Evolutionary conservation across 129 eudicot species (phyloP).

Genomic region (Rutidosis leptorrhynchoides): DNA sequence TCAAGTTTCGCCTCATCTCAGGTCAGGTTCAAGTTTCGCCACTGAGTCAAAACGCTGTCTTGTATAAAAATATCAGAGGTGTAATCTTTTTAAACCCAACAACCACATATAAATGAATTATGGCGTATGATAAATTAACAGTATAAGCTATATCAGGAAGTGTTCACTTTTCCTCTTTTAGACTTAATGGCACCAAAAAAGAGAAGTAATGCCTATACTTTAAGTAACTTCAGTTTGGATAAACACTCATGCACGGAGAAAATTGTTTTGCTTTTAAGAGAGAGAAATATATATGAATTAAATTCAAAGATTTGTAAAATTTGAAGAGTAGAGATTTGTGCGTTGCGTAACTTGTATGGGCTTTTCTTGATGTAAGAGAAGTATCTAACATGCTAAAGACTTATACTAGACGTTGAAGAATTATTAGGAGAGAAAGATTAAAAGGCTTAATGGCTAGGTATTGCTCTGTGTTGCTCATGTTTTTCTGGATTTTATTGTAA

Average conservation of each 20-base stretch:
- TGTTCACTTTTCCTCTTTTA: constrained; percentile 11
- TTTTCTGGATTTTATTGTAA: background rate
- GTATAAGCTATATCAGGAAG: constrained; percentile 1
- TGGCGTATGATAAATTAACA: background rate
- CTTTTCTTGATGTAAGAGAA: background rate
- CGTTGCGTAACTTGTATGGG: background rate
- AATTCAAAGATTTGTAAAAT: background rate
- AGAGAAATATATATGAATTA: background rate
- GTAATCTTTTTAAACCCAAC: constrained; percentile 1
- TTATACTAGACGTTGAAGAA: background rate
- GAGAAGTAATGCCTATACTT: background rate
- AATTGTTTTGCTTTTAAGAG: background rate
- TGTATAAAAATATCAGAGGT: background rate
- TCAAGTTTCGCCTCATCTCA: no score
- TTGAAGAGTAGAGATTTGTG: background rate
- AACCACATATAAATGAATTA: background rate
- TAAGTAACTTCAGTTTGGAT: constrained; percentile 19
- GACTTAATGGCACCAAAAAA: constrained; percentile 3
- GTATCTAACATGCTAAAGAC: constrained; percentile 2
- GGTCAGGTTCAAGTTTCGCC: no score
- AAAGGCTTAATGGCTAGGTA: background rate
- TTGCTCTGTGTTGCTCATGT: background rate
- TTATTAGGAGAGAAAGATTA: background rate
- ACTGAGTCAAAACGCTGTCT: background rate
- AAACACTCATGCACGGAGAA: background rate